Conservation (phyloP, 768 basidiomycete species). For the Suillus bovinus region DNA sequence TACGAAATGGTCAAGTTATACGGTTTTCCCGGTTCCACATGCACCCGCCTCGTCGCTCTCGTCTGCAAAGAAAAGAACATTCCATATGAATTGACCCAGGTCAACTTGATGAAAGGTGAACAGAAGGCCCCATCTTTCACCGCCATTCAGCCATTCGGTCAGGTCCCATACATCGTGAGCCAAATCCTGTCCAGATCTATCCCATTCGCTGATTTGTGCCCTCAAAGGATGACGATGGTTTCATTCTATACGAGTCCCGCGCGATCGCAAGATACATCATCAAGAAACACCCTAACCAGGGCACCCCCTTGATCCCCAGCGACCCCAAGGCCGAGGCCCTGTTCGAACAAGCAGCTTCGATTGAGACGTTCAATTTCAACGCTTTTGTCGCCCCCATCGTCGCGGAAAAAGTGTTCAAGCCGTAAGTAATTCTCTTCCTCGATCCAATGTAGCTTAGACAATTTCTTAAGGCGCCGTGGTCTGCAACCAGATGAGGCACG, state of each 20-base stretch:
- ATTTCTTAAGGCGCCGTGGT: slow-evolving; percentile 18
- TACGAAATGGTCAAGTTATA: slow-evolving; percentile 36
- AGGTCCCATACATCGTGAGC: slow-evolving; percentile 47
- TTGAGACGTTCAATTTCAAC: slow-evolving; percentile 57
- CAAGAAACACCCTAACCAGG: slow-evolving; percentile 52
- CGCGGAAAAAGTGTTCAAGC: slow-evolving; percentile 53
- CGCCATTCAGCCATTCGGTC: slow-evolving; percentile 57
- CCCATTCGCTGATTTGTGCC: not conserved
- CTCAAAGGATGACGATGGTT: slow-evolving; percentile 57
- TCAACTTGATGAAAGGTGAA: slow-evolving; percentile 44
- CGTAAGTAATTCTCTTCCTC: slow-evolving; percentile 32
- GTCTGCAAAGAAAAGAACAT: slow-evolving; percentile 57
- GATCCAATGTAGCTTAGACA: slow-evolving; percentile 4
- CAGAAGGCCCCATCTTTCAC: slow-evolving; percentile 48
- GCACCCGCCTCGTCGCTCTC: slow-evolving; percentile 51
- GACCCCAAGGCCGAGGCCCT: slow-evolving; percentile 35
- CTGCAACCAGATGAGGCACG: slow-evolving; percentile 22
- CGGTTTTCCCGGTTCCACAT: slow-evolving; percentile 41
- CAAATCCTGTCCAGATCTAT: not conserved
- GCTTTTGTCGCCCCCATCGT: slow-evolving; percentile 37
- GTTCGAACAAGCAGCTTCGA: slow-evolving; percentile 37
- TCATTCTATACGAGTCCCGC: slow-evolving; percentile 61
- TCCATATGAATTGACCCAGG: slow-evolving; percentile 48
- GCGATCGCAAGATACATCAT: slow-evolving; percentile 63
- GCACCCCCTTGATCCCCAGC: slow-evolving; percentile 50